These are phyloP conservation scores for Termitomyces sp. DNA, from an alignment of 768 basidiomycete genomes.

Conservation along the genomic window DNA sequence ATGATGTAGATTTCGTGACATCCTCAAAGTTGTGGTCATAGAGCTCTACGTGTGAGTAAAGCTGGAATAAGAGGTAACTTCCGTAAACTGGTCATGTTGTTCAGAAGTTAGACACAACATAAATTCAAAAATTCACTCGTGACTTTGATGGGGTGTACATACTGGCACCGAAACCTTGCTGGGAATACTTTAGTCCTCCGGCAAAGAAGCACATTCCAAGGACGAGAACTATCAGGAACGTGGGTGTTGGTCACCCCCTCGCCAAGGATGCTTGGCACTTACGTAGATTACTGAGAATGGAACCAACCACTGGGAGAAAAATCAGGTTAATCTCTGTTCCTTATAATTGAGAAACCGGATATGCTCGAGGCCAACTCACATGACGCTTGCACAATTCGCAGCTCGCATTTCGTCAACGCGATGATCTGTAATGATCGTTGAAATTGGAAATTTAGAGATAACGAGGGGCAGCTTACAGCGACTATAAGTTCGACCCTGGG, in stretches of 20 bases:
- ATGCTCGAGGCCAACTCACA: slow-evolving; percentile 40
- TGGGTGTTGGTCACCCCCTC: not conserved
- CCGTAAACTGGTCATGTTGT: slow-evolving; percentile 53
- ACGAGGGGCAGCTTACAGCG: slow-evolving; percentile 45
- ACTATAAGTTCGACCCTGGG: slow-evolving; percentile 68
- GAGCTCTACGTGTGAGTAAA: slow-evolving; percentile 67
- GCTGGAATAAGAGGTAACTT: slow-evolving; percentile 75
- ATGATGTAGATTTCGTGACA: slow-evolving; percentile 27
- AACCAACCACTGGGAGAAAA: slow-evolving; percentile 63
- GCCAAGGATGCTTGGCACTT: slow-evolving; percentile 23
- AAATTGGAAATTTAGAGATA: not conserved
- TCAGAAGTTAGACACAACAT: slow-evolving; percentile 23
- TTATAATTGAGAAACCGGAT: not conserved
- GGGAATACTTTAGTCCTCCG: slow-evolving; percentile 71
- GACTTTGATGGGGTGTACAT: slow-evolving; percentile 31
- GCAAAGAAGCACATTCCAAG: slow-evolving; percentile 92
- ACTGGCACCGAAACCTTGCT: slow-evolving; percentile 78
- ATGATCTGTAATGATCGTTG: slow-evolving; percentile 33
- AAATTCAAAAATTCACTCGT: not conserved
- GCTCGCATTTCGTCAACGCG: slow-evolving; percentile 47
- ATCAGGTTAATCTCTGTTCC: slow-evolving; percentile 11
- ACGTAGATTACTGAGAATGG: slow-evolving; percentile 82
- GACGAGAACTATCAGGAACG: slow-evolving; percentile 51
- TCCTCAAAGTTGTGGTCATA: slow-evolving; percentile 48
- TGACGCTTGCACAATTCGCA: slow-evolving; percentile 76